Evolutionary conservation across 1,139 yeast species (phyloP).

Genomic region (Magnusiomyces clavatus): DNA sequence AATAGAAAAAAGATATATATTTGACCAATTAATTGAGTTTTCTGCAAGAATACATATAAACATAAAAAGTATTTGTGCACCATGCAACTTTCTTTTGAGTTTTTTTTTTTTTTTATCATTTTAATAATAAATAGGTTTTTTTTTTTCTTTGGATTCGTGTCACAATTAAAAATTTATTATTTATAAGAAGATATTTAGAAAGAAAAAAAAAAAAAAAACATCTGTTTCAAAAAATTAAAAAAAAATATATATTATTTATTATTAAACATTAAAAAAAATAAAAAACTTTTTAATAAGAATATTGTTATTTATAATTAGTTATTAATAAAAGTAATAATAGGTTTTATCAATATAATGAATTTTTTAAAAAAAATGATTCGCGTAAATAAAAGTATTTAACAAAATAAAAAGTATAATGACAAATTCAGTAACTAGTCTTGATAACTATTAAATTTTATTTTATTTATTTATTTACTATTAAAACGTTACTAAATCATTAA

Average conservation of each 20-base stretch:
- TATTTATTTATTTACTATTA: neutral
- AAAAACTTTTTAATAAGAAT: neutral
- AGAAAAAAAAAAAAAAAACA: neutral
- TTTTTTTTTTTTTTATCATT: no score
- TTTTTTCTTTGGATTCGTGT: neutral
- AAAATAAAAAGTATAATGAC: neutral
- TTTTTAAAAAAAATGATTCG: neutral
- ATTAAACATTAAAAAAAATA: neutral
- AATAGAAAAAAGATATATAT: no score
- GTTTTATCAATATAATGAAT: neutral
- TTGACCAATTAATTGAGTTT: no score
- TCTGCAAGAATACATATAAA: neutral
- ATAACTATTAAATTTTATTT: neutral
- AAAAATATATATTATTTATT: neutral
- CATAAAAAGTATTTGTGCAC: no score
- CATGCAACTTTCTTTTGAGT: no score
- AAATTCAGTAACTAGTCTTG: neutral
- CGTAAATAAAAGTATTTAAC: neutral
- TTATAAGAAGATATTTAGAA: no score
- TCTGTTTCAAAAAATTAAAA: neutral
- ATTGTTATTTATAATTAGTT: no score
- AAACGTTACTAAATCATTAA: neutral
- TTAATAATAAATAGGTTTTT: neutral
- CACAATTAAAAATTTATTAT: neutral
- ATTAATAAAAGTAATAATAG: no score